Percentiles rank a stretch among this genome's conserved stretches.
Conservation (phyloP, 2,329 filamentous ascomycete species). For the Ophiostoma ips region DNA sequence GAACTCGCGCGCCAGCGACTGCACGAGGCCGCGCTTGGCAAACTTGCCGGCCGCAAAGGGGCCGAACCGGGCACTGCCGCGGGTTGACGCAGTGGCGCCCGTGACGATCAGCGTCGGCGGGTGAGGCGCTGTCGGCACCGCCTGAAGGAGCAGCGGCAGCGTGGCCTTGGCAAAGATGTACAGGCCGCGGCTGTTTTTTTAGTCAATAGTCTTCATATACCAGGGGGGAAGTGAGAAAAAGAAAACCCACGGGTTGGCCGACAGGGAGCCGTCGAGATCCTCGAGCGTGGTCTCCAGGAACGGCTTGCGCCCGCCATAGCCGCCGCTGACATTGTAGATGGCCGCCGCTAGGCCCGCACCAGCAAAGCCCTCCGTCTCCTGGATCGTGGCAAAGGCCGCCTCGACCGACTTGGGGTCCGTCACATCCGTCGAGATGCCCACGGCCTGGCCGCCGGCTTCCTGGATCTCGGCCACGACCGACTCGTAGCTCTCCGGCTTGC, state of each 20-base stretch:
- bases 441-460: slow-evolving; percentile 48
- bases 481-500: slow-evolving; percentile 50
- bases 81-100: slow-evolving; percentile 68
- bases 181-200: slow-evolving; percentile 42
- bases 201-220: too few species aligned
- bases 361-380: slow-evolving; percentile 35
- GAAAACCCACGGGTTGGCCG: slow-evolving; percentile 33
- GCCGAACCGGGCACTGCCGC: slow-evolving; percentile 54
- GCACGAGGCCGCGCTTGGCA: slow-evolving; percentile 57
- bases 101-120: slow-evolving; percentile 77
- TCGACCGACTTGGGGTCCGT: slow-evolving; percentile 36
- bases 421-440: slow-evolving; percentile 57
- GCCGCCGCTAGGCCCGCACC: slow-evolving; percentile 46
- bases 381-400: slow-evolving; percentile 48
- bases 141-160: slow-evolving; percentile 55
- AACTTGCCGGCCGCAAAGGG: slow-evolving; percentile 71
- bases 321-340: slow-evolving; percentile 52
- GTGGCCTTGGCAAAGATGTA: slow-evolving; percentile 62
- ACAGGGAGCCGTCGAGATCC: slow-evolving; percentile 34
- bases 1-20: slow-evolving; percentile 71
- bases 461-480: slow-evolving; percentile 58
- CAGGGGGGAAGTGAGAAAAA: too few species aligned
- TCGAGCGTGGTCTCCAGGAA: slow-evolving; percentile 41
- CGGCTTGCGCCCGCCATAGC: slow-evolving; percentile 35
- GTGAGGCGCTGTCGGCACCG: slow-evolving; percentile 39